Base-by-base conservation (phyloP, 805 yeast species). In the Schwanniomyces polymorphus region DNA sequence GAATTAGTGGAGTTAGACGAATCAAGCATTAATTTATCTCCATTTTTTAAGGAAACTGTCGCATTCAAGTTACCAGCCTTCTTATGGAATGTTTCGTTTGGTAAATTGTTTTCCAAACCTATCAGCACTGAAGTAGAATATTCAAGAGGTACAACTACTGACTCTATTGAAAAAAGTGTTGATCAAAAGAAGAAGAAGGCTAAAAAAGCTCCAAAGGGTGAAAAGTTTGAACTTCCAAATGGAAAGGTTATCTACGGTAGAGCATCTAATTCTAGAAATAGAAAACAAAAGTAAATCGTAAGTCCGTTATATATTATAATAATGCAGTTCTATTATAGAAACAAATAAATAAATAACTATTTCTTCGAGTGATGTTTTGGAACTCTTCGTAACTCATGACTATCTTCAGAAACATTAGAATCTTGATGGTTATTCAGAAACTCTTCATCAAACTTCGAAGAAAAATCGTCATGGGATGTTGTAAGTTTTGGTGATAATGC, bases 211-310 rank as follows among this genome's bases (percentile, higher is more conserved):
- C 67, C 58, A 21, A 64, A 61, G 43, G 81, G 79, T 8, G 74
- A 74, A 47, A 78, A 73, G 52, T 61, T 69, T 39, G 80, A 72
- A 42, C 67, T 84, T 49, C 85, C 86, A 8, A 84, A 83, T 56
- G 88, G 88, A 0, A 82, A 82, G 58, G 79, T 80, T 9, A 72
- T 80, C 14, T 71, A 70, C 45, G 65, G 67, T 8, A 60, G 73
- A 54, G 28, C 48, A 14, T 42, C 29, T 16, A 41, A 42, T 47
- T 43, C 45, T 37, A 51, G 55, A 33, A 44, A 42, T 11, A 43
- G 48, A 29, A 50, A 51, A 42, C 46, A 45, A 43, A 39, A 42
- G 29, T 38, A 39, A 39, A 26, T 35, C 14, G 14, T 37, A 38
- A n/a, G 12, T 21, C 23, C 28, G 41, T 26, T 38, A 38, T 38